Evolutionary conservation across 495 filamentous ascomycete genomes (phyloP).

Genomic region (Penicillium atrosanguineum): DNA sequence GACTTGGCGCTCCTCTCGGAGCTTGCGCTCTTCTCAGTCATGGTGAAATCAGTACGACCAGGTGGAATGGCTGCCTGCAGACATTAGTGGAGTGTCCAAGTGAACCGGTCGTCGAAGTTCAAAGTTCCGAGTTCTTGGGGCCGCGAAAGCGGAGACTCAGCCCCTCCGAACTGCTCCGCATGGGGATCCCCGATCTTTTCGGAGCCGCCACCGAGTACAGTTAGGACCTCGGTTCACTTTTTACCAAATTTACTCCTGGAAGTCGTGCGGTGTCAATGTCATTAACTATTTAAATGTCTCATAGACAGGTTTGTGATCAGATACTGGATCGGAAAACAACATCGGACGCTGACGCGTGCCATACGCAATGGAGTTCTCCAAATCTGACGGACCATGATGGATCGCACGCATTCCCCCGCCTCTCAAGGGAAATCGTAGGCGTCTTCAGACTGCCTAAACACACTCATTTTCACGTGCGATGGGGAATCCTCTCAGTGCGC

Average conservation of each 20-base stretch:
- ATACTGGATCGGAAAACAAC: not conserved
- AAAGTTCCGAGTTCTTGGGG: conserved; percentile 15
- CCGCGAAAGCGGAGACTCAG: conserved; percentile 29
- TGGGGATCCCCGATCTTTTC: conserved; percentile 23
- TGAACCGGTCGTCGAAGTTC: conserved; percentile 7
- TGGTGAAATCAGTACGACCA: conserved; percentile 16
- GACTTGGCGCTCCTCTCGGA: conserved; percentile 28
- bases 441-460: not conserved
- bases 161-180: conserved; percentile 41
- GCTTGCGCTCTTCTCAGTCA: conserved; percentile 37
- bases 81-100: conserved; percentile 15
- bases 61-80: conserved; percentile 35
- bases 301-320: not conserved
- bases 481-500: not conserved
- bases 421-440: not conserved
- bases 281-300: not conserved
- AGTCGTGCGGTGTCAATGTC: not conserved
- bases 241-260: not conserved
- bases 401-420: not conserved
- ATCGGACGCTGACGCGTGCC: not conserved
- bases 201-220: conserved; percentile 4
- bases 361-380: not conserved
- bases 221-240: conserved; percentile 10
- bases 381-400: too few species aligned
- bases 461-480: conserved; percentile 8